Evolutionary conservation across 495 filamentous ascomycete species (phyloP).

Genomic region (Cenococcum geophilum): DNA sequence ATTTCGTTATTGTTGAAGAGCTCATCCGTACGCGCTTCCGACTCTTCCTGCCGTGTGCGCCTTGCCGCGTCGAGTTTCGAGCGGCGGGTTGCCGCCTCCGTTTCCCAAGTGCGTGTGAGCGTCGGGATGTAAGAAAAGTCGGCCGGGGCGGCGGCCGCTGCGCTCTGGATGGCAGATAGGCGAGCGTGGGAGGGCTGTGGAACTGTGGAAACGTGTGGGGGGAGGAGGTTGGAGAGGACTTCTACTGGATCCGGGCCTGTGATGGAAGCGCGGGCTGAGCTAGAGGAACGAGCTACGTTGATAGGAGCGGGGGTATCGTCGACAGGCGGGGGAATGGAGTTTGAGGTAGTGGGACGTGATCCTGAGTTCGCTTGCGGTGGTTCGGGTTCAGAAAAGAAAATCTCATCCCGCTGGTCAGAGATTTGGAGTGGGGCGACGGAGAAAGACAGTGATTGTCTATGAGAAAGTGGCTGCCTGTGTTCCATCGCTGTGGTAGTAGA

Average conservation of each 20-base stretch:
- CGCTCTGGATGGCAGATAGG: slow-evolving; percentile 13
- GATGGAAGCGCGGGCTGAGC: slow-evolving; percentile 6
- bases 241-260: slow-evolving; percentile 1
- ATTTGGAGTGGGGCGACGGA: not conserved
- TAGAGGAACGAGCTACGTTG: not conserved
- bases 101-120: slow-evolving; percentile 46
- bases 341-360: slow-evolving; percentile 11
- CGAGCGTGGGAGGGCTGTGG: slow-evolving; percentile 1
- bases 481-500: not conserved
- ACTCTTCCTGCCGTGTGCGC: slow-evolving; percentile 48
- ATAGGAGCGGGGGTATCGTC: slow-evolving; percentile 14
- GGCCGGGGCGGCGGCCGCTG: slow-evolving; percentile 6
- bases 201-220: not conserved
- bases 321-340: slow-evolving; percentile 5
- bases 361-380: not conserved
- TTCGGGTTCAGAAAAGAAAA: slow-evolving; percentile 16
- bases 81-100: slow-evolving; percentile 40
- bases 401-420: slow-evolving; percentile 20
- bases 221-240: slow-evolving; percentile 12
- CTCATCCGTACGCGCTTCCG: slow-evolving; percentile 49
- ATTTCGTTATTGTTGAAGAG: slow-evolving; percentile 57
- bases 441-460: slow-evolving; percentile 21
- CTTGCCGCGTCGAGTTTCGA: slow-evolving; percentile 46
- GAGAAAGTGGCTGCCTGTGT: slow-evolving; percentile 4
- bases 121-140: slow-evolving; percentile 48